Evolutionary conservation across 2,329 filamentous ascomycete genomes (phyloP).

Genomic region (Calonectria pseudoreteaudii): DNA sequence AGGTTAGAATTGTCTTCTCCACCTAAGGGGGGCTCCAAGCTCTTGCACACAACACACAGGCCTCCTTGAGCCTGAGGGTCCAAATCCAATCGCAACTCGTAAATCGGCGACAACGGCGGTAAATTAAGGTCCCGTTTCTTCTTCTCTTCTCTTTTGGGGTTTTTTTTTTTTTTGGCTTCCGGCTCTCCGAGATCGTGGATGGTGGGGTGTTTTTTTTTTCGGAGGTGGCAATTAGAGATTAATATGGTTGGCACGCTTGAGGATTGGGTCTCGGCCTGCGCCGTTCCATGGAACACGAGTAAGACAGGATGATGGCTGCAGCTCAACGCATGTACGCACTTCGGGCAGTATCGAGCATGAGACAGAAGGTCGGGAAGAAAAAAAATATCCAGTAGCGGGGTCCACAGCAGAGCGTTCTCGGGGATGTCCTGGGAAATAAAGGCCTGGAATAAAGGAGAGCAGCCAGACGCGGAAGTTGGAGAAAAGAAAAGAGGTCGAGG

Average conservation of each 20-base stretch:
- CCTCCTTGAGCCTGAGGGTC: background rate
- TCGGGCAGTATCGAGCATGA: conserved; percentile 4
- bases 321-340: conserved; percentile 7
- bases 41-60: conserved; percentile 9
- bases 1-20: conserved; percentile 11
- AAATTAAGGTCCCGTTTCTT: background rate
- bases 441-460: background rate
- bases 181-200: background rate
- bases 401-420: background rate
- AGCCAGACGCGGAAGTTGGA: background rate
- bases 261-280: conserved; percentile 12
- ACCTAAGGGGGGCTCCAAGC: conserved; percentile 7
- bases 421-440: conserved; percentile 2
- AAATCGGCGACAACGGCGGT: background rate
- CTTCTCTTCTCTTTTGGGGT: background rate
- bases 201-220: background rate
- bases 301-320: conserved; percentile 15
- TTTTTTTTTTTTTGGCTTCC: background rate
- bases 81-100: conserved; percentile 15
- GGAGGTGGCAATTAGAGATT: conserved; percentile 17
- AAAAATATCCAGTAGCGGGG: background rate
- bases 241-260: conserved; percentile 11
- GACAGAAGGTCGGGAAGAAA: background rate
- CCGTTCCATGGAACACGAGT: conserved; percentile 24
- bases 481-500: background rate